Evolutionary conservation across 1,284 basidiomycete species (phyloP), one percentile per base, ranked within the genome.

Genomic region (Naganishia cerealis): DNA sequence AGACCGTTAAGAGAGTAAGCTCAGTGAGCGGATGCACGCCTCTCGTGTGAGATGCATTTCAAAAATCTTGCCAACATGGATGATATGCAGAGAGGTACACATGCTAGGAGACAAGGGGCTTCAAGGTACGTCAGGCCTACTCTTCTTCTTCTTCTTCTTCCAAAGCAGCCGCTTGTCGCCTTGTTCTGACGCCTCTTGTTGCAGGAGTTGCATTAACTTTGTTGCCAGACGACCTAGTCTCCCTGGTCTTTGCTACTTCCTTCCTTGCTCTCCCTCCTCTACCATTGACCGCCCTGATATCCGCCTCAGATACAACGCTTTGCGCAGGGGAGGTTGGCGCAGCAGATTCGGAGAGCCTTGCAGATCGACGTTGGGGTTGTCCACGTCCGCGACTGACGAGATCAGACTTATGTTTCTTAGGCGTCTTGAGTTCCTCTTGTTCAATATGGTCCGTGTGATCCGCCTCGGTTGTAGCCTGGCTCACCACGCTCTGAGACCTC

Each of bases 401-500:
- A 40, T 21, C 36, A 9, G 52, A 24, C 3, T 26, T 24, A n/a
- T 54, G 21, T 26, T 63, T 52, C 50, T n/a, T 63, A 8, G 48
- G 42, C 39, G 29, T 46, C 10, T 13, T n/a, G 9, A 7, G 24
- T 3, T 58, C 67, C 15, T 50, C 21, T 15, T n/a, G 46, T n/a
- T 24, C 46, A 8, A 50, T 1, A 50, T 21, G 46, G 46, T 15
- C 10, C 46, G 46, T 8, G 10, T 69, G 43, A 38, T 56, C 67
- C 38, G 26, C 57, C 40, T 69, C 67, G 24, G 61, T 66, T 1
- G 56, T 59, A 16, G 57, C 67, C 13, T 54, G 42, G 42, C 67
- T 69, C 33, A 66, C 48, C 2, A 69, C 67, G 26, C 62, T 59
- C 29, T 69, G 67, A 18, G 56, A 58, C 21, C 67, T 40, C 1